Conservation (phyloP, 2,329 filamentous ascomycete genomes). For the Sarocladium brachiariae region DNA sequence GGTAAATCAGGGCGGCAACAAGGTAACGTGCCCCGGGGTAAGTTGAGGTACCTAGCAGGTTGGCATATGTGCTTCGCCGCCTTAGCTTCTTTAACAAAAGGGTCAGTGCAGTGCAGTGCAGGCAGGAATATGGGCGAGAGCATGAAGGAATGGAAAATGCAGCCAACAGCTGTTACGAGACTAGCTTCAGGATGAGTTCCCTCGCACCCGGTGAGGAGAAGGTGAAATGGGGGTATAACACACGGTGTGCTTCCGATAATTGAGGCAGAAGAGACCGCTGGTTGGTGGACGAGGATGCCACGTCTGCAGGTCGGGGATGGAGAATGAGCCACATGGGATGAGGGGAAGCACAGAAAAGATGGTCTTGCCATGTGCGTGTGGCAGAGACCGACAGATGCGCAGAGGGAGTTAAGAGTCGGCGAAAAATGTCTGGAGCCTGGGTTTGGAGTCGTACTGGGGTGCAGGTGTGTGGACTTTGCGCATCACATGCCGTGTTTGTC, state of each 20-base stretch:
- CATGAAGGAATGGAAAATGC: too few species aligned
- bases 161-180: neutral
- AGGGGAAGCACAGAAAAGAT: neutral
- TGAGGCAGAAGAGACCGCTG: neutral
- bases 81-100: too few species aligned
- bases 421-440: neutral
- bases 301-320: neutral
- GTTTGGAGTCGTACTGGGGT: too few species aligned
- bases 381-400: neutral
- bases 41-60: too few species aligned
- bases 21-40: too few species aligned
- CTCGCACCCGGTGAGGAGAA: slow-evolving; percentile 4
- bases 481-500: neutral
- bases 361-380: too few species aligned
- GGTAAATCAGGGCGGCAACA: too few species aligned
- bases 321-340: slow-evolving; percentile 4
- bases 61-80: neutral
- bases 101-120: too few species aligned
- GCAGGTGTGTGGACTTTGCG: neutral
- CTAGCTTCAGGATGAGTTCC: neutral
- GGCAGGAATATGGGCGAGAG: too few species aligned
- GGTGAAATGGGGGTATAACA: neutral
- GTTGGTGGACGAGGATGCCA: slow-evolving; percentile 2
- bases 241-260: neutral
- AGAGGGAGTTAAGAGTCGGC: neutral